Conservation (phyloP, 768 basidiomycete genomes). For the Pulveroboletus sp. region DNA sequence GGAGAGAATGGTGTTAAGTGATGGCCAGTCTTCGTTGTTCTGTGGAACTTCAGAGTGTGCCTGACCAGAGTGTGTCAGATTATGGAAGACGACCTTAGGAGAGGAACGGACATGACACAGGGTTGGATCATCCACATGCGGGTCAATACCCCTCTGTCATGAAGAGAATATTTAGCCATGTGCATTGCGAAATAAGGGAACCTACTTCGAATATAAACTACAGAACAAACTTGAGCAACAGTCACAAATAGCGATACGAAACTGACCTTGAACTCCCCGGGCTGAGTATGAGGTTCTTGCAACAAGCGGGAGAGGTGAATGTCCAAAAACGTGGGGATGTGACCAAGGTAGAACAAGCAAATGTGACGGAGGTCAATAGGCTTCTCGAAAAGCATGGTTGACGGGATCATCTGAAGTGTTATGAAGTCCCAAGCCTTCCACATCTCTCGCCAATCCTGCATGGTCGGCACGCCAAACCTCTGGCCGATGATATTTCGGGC, state of each 20-base stretch:
- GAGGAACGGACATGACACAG: conserved; percentile 67
- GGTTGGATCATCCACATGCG: conserved; percentile 85
- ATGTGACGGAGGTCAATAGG: conserved; percentile 94
- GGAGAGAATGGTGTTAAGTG: conserved; percentile 58
- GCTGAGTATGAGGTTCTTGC: conserved; percentile 77
- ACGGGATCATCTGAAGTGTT: conserved; percentile 81
- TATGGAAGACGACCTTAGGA: not conserved
- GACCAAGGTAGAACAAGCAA: conserved; percentile 94
- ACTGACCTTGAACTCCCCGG: conserved; percentile 69
- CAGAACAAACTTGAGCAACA: conserved; percentile 1
- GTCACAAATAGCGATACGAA: conserved; percentile 1
- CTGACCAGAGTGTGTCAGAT: conserved; percentile 37
- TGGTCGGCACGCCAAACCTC: conserved; percentile 62
- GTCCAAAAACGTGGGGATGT: conserved; percentile 90
- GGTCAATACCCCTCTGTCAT: conserved; percentile 87
- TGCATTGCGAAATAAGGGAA: not conserved
- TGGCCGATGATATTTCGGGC: conserved; percentile 19
- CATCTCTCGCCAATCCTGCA: conserved; percentile 75
- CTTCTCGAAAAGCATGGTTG: conserved; percentile 80
- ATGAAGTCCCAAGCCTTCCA: conserved; percentile 91
- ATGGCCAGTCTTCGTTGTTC: conserved; percentile 83
- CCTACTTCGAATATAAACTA: conserved; percentile 75
- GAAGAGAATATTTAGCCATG: conserved; percentile 4
- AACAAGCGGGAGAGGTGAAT: conserved; percentile 80
- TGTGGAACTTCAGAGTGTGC: conserved; percentile 86